Conservation (phyloP, 179 eudicot species). For the Amaranthus tricolor region DNA sequence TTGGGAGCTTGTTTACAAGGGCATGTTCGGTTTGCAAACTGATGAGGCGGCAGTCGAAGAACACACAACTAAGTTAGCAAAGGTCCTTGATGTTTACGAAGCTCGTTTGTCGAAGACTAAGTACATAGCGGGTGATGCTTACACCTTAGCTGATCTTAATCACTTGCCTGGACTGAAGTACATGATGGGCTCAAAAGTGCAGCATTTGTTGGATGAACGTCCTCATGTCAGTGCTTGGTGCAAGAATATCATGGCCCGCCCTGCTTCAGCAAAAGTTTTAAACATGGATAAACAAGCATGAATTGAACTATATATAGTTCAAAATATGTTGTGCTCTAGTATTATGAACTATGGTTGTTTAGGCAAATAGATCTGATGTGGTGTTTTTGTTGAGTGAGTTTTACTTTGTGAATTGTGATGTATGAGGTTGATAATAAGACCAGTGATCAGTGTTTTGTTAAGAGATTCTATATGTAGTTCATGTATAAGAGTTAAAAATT, state of each 20-base stretch:
- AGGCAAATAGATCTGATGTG: too few species aligned
- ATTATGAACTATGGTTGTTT: too few species aligned
- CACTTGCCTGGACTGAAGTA: conserved; percentile 38
- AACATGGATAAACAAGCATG: conserved; percentile 25
- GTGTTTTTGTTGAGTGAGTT: too few species aligned
- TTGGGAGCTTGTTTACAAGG: conserved; percentile 42
- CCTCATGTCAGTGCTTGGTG: conserved; percentile 50
- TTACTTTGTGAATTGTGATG: too few species aligned
- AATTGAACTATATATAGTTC: neutral
- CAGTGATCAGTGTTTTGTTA: too few species aligned
- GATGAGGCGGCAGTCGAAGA: conserved; percentile 35
- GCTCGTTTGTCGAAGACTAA: conserved; percentile 40
- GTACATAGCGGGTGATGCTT: conserved; percentile 51
- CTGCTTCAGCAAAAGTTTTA: conserved; percentile 45
- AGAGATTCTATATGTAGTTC: too few species aligned
- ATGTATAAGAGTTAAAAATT: too few species aligned
- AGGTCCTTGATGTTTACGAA: conserved; percentile 57
- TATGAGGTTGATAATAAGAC: too few species aligned
- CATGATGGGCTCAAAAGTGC: conserved; percentile 31
- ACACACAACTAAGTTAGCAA: conserved; percentile 28
- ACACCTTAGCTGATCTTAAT: conserved; percentile 49
- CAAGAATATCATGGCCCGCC: conserved; percentile 48
- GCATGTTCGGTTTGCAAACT: conserved; percentile 33
- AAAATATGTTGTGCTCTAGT: too few species aligned
- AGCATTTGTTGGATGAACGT: conserved; percentile 37